These are phyloP conservation scores for Punctularia strigosozonata DNA, from an alignment of 768 basidiomycete genomes.

Conservation along the genomic window DNA sequence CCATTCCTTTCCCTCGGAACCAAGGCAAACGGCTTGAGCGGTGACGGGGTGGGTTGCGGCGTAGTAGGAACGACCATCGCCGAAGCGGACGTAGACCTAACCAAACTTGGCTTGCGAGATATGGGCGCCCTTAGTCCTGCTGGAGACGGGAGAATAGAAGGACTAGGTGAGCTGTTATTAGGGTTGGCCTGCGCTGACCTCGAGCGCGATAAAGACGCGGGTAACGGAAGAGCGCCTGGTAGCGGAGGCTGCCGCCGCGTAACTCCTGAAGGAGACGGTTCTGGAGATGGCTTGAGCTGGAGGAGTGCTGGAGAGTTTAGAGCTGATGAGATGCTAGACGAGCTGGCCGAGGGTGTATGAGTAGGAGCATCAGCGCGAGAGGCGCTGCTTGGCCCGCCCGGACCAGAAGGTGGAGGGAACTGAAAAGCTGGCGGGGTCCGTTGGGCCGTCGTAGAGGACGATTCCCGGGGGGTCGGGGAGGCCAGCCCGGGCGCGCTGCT, in stretches of 20 bases:
- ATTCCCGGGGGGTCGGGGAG: too few species aligned
- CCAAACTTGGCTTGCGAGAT: conserved; percentile 26
- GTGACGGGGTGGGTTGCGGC: conserved; percentile 23
- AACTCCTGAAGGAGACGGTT: background rate
- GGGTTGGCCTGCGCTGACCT: too few species aligned
- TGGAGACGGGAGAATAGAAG: too few species aligned
- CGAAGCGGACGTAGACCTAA: conserved; percentile 40
- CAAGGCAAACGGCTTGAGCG: conserved; percentile 33
- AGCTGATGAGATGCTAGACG: too few species aligned
- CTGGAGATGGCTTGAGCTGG: too few species aligned
- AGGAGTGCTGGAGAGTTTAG: too few species aligned
- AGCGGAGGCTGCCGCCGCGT: conserved; percentile 1
- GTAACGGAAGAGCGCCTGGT: too few species aligned
- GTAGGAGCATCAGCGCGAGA: background rate
- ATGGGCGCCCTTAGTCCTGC: too few species aligned
- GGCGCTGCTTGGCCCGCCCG: conserved; percentile 2
- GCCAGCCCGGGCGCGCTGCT: conserved; percentile 26
- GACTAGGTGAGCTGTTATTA: too few species aligned
- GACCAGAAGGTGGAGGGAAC: conserved; percentile 19
- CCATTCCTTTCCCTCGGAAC: conserved; percentile 33
- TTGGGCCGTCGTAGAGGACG: too few species aligned
- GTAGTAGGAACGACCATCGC: conserved; percentile 35
- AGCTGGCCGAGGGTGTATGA: too few species aligned
- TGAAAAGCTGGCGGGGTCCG: conserved; percentile 22
- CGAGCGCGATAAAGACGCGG: too few species aligned